Evolutionary conservation across 2,329 filamentous ascomycete genomes (phyloP).

Genomic region (Colletotrichum liaoningense): DNA sequence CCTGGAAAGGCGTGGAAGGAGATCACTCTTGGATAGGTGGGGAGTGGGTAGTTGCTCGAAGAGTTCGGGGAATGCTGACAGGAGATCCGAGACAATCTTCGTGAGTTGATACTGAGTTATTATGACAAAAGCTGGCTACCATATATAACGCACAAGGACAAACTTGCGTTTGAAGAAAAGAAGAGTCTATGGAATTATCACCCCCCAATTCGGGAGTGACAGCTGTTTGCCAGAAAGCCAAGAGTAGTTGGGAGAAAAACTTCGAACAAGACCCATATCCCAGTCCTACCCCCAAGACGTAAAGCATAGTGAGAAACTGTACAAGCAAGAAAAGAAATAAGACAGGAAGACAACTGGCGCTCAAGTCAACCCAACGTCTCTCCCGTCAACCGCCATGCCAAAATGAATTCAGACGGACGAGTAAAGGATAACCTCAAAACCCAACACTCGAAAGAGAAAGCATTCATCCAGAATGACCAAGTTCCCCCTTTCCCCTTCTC

Average conservation of each 20-base stretch:
- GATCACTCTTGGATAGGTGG: not conserved
- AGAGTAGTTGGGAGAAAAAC: too few relatives aligned
- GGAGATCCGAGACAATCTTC: too few relatives aligned
- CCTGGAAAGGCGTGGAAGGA: constrained; percentile 2
- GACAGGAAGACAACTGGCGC: not conserved
- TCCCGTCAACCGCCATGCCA: too few relatives aligned
- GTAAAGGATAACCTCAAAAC: too few relatives aligned
- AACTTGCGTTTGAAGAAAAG: not conserved
- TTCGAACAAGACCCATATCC: not conserved
- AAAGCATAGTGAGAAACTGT: not conserved
- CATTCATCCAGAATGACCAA: constrained; percentile 41
- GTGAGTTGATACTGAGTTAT: not conserved
- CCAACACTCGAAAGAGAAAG: too few relatives aligned
- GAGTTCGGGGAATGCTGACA: too few relatives aligned
- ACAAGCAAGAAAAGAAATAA: not conserved
- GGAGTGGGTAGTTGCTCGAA: too few relatives aligned
- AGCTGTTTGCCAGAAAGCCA: too few relatives aligned
- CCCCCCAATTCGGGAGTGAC: not conserved
- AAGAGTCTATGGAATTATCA: not conserved
- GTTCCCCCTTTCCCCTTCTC: not conserved
- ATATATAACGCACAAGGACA: not conserved
- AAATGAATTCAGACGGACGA: too few relatives aligned
- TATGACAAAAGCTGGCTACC: not conserved
- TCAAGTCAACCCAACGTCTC: not conserved
- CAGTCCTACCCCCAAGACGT: not conserved